Evolutionary conservation across 129 eudicot genomes (phyloP).

Genomic region (Mikania micrantha): DNA sequence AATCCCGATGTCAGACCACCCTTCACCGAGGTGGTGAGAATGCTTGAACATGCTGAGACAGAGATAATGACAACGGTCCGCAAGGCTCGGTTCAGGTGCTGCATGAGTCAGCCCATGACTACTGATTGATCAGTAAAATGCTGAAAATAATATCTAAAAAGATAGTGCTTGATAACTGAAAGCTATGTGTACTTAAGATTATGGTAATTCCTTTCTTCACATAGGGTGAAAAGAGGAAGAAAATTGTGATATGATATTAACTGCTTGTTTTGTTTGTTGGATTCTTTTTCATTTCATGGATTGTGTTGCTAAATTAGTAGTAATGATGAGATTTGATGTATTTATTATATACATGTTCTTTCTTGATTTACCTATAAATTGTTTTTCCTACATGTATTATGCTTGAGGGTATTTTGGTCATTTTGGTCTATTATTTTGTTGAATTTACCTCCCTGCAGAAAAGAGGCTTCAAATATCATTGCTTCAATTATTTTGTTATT

Average conservation of each 20-base stretch:
- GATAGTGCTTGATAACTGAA: conserved; percentile 9
- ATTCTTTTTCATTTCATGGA: conserved; percentile 35
- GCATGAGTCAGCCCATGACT: conserved; percentile 91
- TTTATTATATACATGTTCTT: conserved; percentile 23
- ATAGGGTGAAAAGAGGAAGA: conserved; percentile 34
- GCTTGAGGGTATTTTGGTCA: not conserved
- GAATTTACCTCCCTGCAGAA: not conserved
- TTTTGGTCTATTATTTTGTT: not conserved
- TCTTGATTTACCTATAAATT: not conserved
- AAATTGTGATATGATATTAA: conserved; percentile 42
- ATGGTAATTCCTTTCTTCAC: conserved; percentile 56
- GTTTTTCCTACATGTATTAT: not conserved
- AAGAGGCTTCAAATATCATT: not conserved
- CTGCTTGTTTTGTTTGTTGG: conserved; percentile 35
- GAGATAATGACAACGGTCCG: conserved; percentile 87
- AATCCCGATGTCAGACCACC: conserved; percentile 80
- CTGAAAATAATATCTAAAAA: not conserved
- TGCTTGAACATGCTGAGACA: conserved; percentile 83
- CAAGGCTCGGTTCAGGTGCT: conserved; percentile 96
- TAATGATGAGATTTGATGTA: conserved; percentile 63
- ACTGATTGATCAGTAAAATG: conserved; percentile 43
- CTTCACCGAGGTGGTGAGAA: conserved; percentile 62
- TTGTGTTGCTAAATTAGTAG: conserved; percentile 52
- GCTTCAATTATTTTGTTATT: not conserved
- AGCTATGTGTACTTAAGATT: conserved; percentile 46